Base-by-base conservation (phyloP, 2,329 filamentous ascomycete genomes). In the Penicillium decumbens region DNA sequence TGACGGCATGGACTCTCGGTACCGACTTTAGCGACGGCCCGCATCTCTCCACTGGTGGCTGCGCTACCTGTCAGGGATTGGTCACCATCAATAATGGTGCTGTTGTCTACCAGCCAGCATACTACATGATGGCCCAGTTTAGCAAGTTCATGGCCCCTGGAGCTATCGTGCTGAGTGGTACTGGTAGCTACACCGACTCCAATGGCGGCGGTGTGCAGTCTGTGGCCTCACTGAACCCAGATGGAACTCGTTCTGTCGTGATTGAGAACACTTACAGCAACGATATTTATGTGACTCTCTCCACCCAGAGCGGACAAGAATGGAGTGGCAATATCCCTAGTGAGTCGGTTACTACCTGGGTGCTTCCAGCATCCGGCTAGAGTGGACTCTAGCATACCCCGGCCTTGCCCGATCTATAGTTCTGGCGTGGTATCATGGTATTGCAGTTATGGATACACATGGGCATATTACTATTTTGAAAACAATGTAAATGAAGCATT, bases 71-170 rank as follows among this genome's bases (percentile, higher is more conserved):
- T 40, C 55, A 55, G 7, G 64, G 64, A 2, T 41, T 65, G 13
- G 61, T 66, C 4, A 63, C 61, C 20, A 50, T 65, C 28, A 60
- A 63, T 6, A 58, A 67, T 9, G 67, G 66, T 20, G 71, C 68
- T 2, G 80, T 80, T 62, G 66, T 63, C 3, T 71, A 74, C 52
- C 73, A 71, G 24, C 68, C 75, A 6, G 76, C 78, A 52, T 80
- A 79, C 63, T 80, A 80, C 60, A 77, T 78, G 71, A 66, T 80
- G 51, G 77, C 75, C 1, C 78, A 80, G 61, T 78, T 77, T 60
- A 73, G 70, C 60, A 71, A 67, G 52, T 78, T 74, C 59, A 76
- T 79, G 49, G 72, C 73, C 18, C 66, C 68, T 32, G 75, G 75
- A 38, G 75, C 74, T 0, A 67, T 64, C 3, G 68, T 77, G 15